Evolutionary conservation across 1,284 basidiomycete species (phyloP).

Genomic region (Ceratobasidium sp.): DNA sequence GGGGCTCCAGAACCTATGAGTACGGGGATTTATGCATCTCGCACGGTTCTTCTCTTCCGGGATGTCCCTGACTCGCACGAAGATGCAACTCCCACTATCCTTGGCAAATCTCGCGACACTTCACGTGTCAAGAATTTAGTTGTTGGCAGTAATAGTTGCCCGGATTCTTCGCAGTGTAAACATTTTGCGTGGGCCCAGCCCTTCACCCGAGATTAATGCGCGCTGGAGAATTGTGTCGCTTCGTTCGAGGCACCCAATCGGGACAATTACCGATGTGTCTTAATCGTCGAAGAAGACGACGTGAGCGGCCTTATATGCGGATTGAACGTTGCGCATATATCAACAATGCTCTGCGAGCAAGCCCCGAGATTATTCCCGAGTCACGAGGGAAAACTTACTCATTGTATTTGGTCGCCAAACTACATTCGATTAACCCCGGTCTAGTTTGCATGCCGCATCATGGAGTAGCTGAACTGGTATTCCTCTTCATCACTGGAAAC

Average conservation of each 20-base stretch:
- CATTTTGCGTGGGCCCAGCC: conserved; percentile 24
- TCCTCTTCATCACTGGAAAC: conserved; percentile 20
- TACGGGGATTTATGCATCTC: conserved; percentile 3
- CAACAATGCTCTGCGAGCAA: neutral
- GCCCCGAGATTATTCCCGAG: conserved; percentile 34
- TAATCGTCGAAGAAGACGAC: neutral
- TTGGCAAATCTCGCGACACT: conserved; percentile 9
- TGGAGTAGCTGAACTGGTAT: neutral
- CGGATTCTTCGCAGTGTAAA: conserved; percentile 16
- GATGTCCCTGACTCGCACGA: conserved; percentile 26
- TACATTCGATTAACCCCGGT: neutral
- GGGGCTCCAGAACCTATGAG: conserved; percentile 24
- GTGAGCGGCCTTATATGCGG: neutral
- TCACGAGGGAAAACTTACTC: conserved; percentile 19
- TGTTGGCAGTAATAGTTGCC: neutral
- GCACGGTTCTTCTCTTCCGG: neutral
- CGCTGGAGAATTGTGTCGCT: neutral
- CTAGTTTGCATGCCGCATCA: neutral
- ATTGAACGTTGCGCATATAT: too few relatives aligned
- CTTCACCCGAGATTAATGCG: conserved; percentile 37
- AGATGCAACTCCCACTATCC: neutral
- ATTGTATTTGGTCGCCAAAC: neutral
- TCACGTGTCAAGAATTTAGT: conserved; percentile 21
- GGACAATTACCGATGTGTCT: conserved; percentile 15
- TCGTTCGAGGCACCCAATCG: conserved; percentile 22